Evolutionary conservation across 352 stramenopile genomes (phyloP), one percentile per base, ranked within the genome.

Genomic region (Elongisporangium prolatum): DNA sequence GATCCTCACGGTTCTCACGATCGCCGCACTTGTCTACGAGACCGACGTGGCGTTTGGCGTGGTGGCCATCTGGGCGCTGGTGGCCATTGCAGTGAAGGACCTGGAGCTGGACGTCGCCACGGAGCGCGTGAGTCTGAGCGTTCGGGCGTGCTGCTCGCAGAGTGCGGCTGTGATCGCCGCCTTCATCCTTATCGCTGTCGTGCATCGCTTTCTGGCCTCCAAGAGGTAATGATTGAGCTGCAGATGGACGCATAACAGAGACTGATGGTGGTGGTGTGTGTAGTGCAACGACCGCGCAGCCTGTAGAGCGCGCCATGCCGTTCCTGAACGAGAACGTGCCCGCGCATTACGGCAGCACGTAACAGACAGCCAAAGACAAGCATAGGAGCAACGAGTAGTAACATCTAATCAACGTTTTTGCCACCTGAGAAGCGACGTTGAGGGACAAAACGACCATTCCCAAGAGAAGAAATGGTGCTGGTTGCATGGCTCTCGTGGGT

Each of bases 61-160:
- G 3, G 79, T 91, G 40, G 78, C 64, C 17, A 76, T 91, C 49
- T 93, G 83, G 83, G 70, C 83, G 7, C 58, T 91, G 22, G 56
- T 83, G 7, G 80, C 68, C 5, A 61, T 93, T 47, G 74, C 72
- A 1, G 48, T 69, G 44, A 89, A 89, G 64, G 71, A 67, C 64
- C 74, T 80, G 16, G 54, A 75, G 5, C 52, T 91, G 50, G 69
- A 87, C 55, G 24, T 63, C 8, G 51, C 57, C 10, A 69, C 72
- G 13, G 63, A 83, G 54, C 63, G 71, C 48, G 75, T 78, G n/a
- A 84, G 77, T 18, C 63, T 81, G n/a, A 85, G 80, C 50, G 68
- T 91, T 22, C 81, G 79, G 40, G 77, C 81, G 8, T 84, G 72
- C 16, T 75, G 77, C 28, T 72, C 69, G 17, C 77, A 88, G 57